Evolutionary conservation across 2,329 filamentous ascomycete species (phyloP).

Genomic region (Ascomycota sp.): DNA sequence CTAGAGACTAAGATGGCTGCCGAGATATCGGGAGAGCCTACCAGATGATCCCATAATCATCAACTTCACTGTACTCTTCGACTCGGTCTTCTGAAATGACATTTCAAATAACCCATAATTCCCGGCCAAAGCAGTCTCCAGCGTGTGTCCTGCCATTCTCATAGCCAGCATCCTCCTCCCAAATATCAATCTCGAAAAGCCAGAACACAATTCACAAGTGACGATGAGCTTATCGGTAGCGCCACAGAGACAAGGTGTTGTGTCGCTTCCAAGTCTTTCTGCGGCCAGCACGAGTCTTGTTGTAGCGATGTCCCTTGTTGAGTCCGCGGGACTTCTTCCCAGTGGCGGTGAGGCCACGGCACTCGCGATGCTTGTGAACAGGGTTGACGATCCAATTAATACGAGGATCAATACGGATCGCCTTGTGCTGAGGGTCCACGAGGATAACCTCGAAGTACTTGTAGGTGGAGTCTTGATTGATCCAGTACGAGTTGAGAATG

Average conservation of each 20-base stretch:
- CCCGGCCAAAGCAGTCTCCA: too few species aligned
- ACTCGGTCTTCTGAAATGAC: too few species aligned
- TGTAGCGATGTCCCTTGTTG: slow-evolving; percentile 98
- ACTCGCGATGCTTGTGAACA: slow-evolving; percentile 99
- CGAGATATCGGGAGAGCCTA: too few species aligned
- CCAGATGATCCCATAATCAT: too few species aligned
- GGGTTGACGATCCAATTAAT: slow-evolving; percentile 99
- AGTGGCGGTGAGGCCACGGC: slow-evolving; percentile 88
- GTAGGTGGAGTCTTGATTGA: slow-evolving; percentile 99
- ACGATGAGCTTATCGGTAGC: slow-evolving; percentile 56
- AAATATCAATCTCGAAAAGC: neutral
- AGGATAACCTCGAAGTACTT: slow-evolving; percentile 99
- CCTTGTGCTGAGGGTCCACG: slow-evolving; percentile 99
- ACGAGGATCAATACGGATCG: slow-evolving; percentile 93
- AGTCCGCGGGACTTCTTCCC: slow-evolving; percentile 99
- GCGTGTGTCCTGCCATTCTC: too few species aligned
- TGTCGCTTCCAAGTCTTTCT: slow-evolving; percentile 99
- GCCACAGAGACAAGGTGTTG: slow-evolving; percentile 98
- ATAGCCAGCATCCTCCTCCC: neutral
- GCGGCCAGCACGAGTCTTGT: slow-evolving; percentile 90
- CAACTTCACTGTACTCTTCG: too few species aligned
- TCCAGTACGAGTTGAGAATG: slow-evolving; percentile 99
- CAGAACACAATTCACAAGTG: neutral
- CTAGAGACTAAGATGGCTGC: too few species aligned
- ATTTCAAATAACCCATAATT: too few species aligned